Percentiles rank a stretch among this genome's conserved stretches.
phyloP scores from a whole-genome alignment of 2,329 filamentous ascomycete species.

The Fonsecaea monophora region DNA sequence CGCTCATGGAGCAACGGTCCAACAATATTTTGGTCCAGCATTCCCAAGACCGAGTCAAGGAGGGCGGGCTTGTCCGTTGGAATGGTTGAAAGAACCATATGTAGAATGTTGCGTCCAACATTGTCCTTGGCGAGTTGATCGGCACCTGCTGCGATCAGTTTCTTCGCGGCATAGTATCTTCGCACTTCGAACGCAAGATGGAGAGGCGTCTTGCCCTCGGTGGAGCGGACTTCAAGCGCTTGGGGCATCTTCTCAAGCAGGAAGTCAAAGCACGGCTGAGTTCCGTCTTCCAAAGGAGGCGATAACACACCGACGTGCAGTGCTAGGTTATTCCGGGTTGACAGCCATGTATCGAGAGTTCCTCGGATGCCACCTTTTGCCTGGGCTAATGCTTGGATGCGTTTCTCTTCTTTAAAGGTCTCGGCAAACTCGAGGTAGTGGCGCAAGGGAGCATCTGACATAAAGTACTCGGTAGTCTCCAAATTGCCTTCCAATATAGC shows the following conservation, averaged over 20 bases:
- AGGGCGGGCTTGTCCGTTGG: constrained; percentile 46
- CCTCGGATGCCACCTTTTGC: constrained; percentile 68
- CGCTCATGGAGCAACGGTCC: constrained; percentile 45
- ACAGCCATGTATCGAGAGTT: constrained; percentile 61
- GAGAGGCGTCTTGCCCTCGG: constrained; percentile 65
- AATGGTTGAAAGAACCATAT: constrained; percentile 56
- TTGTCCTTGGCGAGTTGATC: constrained; percentile 70
- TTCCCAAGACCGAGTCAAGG: constrained; percentile 66
- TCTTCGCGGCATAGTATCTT: constrained; percentile 61
- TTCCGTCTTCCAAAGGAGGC: constrained; percentile 46
- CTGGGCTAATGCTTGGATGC: constrained; percentile 67
- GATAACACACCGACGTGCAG: constrained; percentile 71
- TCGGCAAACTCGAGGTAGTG: constrained; percentile 74
- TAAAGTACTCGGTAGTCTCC: constrained; percentile 77
- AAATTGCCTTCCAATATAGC: constrained; percentile 58
- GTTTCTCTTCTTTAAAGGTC: constrained; percentile 65
- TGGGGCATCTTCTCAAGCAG: constrained; percentile 68
- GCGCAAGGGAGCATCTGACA: constrained; percentile 71
- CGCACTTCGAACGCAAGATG: constrained; percentile 68
- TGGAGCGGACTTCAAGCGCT: constrained; percentile 67
- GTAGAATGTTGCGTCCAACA: constrained; percentile 71
- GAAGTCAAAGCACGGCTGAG: constrained; percentile 67
- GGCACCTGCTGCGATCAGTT: constrained; percentile 71
- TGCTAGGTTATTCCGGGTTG: constrained; percentile 62
- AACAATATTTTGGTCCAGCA: constrained; percentile 61